Evolutionary conservation across 305 asterid species (phyloP).

Genomic region (Rubia occidens): DNA sequence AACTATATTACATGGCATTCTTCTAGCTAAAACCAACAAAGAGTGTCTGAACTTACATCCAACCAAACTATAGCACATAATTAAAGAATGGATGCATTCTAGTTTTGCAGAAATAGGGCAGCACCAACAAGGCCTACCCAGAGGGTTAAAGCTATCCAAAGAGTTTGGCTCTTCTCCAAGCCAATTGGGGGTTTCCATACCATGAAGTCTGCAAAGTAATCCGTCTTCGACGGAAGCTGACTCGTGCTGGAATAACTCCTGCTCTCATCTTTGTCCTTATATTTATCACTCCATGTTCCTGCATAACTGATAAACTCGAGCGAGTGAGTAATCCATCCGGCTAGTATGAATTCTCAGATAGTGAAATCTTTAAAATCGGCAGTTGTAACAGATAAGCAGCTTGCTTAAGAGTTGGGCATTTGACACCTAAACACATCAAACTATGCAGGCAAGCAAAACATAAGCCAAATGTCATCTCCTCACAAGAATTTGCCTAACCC

Average conservation of each 20-base stretch:
- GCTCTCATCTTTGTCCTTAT: constrained; percentile 64
- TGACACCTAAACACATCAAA: constrained; percentile 1
- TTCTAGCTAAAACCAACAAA: background rate
- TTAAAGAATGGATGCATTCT: constrained; percentile 19
- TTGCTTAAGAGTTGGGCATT: background rate
- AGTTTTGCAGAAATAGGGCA: constrained; percentile 57
- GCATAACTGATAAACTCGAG: constrained; percentile 49
- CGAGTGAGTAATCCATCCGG: constrained; percentile 7
- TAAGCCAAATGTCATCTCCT: background rate
- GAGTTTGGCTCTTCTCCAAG: constrained; percentile 55
- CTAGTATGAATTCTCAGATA: background rate
- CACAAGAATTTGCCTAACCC: background rate
- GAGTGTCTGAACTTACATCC: background rate
- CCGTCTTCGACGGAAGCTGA: constrained; percentile 57
- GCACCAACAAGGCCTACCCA: constrained; percentile 89
- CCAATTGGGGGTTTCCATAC: constrained; percentile 75
- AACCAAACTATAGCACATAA: background rate
- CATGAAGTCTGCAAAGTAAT: constrained; percentile 67
- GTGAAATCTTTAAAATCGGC: background rate
- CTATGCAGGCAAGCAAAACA: background rate
- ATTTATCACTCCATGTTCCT: constrained; percentile 71
- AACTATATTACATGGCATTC: background rate
- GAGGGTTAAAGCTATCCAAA: constrained; percentile 68
- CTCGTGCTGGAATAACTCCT: constrained; percentile 50
- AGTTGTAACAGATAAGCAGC: background rate